Conservation (phyloP, 257 asterid species). For the Solanum chilense region DNA sequence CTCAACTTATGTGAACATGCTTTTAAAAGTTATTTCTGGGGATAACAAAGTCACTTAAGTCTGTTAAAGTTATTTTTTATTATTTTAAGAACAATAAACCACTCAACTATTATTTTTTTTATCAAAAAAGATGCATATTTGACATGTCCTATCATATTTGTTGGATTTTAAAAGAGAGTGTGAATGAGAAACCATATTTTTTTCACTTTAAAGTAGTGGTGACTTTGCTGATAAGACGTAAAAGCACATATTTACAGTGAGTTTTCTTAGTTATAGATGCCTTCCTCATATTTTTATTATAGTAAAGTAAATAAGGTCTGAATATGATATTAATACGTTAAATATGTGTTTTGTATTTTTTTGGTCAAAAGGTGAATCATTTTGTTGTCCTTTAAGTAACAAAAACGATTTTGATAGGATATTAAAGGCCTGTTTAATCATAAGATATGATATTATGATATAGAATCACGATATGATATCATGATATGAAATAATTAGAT, state of each 20-base stretch:
- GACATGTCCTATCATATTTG: not conserved
- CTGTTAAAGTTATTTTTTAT: not conserved
- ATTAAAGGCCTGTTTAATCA: fast-evolving
- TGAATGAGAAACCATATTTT: too few species aligned
- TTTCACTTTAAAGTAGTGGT: too few species aligned
- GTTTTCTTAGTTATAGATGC: not conserved
- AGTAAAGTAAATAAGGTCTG: not conserved
- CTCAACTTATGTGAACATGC: not conserved
- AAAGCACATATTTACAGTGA: not conserved
- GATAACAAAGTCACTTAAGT: too few species aligned
- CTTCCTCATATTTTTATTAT: not conserved
- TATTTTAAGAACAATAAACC: not conserved
- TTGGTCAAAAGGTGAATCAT: not conserved
- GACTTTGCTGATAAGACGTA: not conserved
- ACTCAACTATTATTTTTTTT: too few species aligned
- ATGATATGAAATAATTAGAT: too few species aligned
- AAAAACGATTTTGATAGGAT: not conserved
- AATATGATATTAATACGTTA: too few species aligned
- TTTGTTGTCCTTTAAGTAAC: not conserved
- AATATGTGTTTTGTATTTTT: too few species aligned
- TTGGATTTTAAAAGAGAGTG: not conserved
- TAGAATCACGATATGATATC: too few species aligned
- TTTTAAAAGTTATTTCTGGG: not conserved
- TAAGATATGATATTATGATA: too few species aligned
- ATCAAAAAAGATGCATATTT: not conserved